phyloP scores from a whole-genome alignment of 2,329 filamentous ascomycete species.

The Fusarium redolens region DNA sequence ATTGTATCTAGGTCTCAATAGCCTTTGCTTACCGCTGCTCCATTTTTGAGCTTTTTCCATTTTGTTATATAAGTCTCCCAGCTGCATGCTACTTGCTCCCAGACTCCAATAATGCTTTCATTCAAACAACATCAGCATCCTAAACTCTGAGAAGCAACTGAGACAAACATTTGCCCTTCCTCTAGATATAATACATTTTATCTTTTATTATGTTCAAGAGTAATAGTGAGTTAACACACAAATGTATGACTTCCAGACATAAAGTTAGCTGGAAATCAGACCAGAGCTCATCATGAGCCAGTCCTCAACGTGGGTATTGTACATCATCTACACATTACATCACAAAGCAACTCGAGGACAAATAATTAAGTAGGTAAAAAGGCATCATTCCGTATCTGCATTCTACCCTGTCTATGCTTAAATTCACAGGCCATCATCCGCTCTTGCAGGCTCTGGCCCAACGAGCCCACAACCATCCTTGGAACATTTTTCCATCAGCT shows the following conservation, averaged over 20 bases:
- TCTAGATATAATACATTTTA: neutral
- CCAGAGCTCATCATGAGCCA: neutral
- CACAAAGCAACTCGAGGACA: neutral
- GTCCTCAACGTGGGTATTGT: neutral
- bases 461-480: slow-evolving; percentile 37
- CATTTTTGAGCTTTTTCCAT: neutral
- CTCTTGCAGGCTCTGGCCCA: slow-evolving; percentile 40
- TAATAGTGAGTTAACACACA: no score
- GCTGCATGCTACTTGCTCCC: neutral
- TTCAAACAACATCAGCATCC: neutral
- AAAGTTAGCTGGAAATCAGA: neutral
- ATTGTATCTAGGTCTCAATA: neutral
- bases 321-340: neutral
- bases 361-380: slow-evolving; percentile 37
- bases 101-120: fast-evolving
- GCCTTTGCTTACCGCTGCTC: no score
- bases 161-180: neutral
- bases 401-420: slow-evolving; percentile 54
- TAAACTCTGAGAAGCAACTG: neutral
- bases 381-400: slow-evolving; percentile 49
- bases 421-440: slow-evolving; percentile 46
- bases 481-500: slow-evolving; percentile 39
- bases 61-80: fast-evolving
- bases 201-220: no score
- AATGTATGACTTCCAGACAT: no score